Base-by-base conservation (phyloP, 1,284 basidiomycete species). In the Ceratobasidium theobromae region DNA sequence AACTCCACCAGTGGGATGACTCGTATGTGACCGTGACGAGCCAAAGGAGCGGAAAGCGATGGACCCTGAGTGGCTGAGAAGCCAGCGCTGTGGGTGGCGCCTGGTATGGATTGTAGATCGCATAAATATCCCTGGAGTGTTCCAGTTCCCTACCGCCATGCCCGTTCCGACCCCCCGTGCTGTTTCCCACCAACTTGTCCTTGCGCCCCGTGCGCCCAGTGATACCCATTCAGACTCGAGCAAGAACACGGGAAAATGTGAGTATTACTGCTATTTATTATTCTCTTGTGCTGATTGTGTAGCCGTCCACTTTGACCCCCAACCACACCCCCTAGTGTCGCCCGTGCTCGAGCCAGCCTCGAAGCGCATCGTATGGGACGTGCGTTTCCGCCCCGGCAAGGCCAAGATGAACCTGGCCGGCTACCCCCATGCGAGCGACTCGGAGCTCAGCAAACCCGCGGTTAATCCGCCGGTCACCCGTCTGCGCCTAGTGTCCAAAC, bases 401-500 rank as follows among this genome's bases (percentile, higher is more conserved):
- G 57, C 46, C 46, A 62, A 62, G 57, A 62, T 62, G 45, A 40
- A 49, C 21, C 45, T 62, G 1, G n/a, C 32, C 18, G 57, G 57
- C 4, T 62, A 49, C 32, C 57, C 57, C 16, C 45, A 62, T 35
- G 57, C 45, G 33, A 60, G 57, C 33, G 57, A 62, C 23, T 62
- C 57, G n/a, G 57, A 62, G 12, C 57, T 62, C 23, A 51, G 40
- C 57, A 62, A 62, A 46, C 57, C 57, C 5, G 57, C 57, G 1
- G 57, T 62, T 28, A 62, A 28, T 41, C 57, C 57, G 45, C 57
- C 57, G 9, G 57, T 49, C 14, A 60, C 57, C 16, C 43, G 57
- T 38, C 43, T 67, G 25, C 66, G 66, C 21, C 51, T 69, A 21
- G 53, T 69, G 6, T 69, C 66, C 43, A 65, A 55, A 14, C 49